Evolutionary conservation across 352 stramenopile species (phyloP).

Genomic region (Pythium grandisporangium): DNA sequence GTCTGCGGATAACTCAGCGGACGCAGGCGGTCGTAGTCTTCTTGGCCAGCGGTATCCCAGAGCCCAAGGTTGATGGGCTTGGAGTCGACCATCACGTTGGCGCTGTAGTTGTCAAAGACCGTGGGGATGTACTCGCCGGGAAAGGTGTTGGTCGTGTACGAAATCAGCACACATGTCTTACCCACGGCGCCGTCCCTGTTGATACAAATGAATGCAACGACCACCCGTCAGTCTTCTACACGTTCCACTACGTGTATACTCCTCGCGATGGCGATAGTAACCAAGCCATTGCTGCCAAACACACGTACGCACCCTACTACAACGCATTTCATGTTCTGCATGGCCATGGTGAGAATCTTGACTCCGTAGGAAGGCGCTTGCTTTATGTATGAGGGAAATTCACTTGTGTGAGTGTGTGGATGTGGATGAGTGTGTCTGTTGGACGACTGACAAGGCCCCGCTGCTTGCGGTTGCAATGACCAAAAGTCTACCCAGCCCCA

Average conservation of each 20-base stretch:
- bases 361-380: too few relatives aligned
- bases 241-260: too few relatives aligned
- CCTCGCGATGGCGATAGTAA: background rate
- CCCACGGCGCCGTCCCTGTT: constrained; percentile 94
- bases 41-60: constrained; percentile 96
- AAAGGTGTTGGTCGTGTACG: constrained; percentile 96
- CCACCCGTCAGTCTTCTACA: constrained; percentile 4
- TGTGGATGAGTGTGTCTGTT: too few relatives aligned
- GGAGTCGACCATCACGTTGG: constrained; percentile 90
- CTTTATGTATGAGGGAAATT: constrained; percentile 8
- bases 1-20: constrained; percentile 95
- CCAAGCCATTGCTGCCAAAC: background rate
- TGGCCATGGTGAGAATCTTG: too few relatives aligned
- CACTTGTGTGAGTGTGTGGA: constrained; percentile 2
- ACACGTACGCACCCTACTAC: constrained; percentile 62
- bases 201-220: too few relatives aligned
- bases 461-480: too few relatives aligned
- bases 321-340: constrained; percentile 96
- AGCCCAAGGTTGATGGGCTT: constrained; percentile 94
- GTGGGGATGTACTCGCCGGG: constrained; percentile 96
- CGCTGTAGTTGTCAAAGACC: constrained; percentile 92
- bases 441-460: too few relatives aligned
- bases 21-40: constrained; percentile 95
- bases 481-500: too few relatives aligned
- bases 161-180: constrained; percentile 96